phyloP scores from a whole-genome alignment of 495 filamentous ascomycete genomes.

The Penicillium pulvis region DNA sequence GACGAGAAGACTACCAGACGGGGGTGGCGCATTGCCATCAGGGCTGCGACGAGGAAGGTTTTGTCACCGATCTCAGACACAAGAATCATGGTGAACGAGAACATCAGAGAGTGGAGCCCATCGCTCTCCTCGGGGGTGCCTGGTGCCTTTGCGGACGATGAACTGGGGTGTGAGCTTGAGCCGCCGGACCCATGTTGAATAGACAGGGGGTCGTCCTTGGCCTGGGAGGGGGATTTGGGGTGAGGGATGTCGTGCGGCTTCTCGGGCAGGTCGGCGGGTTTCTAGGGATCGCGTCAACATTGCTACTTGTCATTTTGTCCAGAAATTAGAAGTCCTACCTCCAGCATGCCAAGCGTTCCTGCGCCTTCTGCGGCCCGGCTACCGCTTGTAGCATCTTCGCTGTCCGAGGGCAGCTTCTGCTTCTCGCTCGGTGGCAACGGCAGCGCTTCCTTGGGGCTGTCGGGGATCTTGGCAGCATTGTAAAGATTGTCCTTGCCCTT shows the following conservation, averaged over 20 bases:
- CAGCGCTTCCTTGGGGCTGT: conserved; percentile 80
- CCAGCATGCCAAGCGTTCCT: conserved; percentile 58
- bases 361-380: conserved; percentile 32
- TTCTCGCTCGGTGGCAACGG: conserved; percentile 80
- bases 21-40: conserved; percentile 99
- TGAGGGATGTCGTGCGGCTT: conserved; percentile 78
- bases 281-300: conserved; percentile 52
- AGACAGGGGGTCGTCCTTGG: conserved; percentile 66
- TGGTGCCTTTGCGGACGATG: conserved; percentile 38
- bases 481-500: conserved; percentile 72
- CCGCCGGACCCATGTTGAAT: conserved; percentile 54
- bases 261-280: conserved; percentile 77
- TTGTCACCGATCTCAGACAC: conserved; percentile 98
- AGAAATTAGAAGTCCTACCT: conserved; percentile 51
- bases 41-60: conserved; percentile 92
- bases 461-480: conserved; percentile 73
- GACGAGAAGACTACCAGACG: conserved; percentile 91
- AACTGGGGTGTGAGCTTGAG: conserved; percentile 34
- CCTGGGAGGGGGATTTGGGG: conserved; percentile 67
- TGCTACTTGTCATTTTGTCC: not conserved
- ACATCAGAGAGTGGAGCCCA: conserved; percentile 86
- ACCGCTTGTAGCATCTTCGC: conserved; percentile 27
- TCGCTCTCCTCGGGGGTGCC: conserved; percentile 63
- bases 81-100: conserved; percentile 95
- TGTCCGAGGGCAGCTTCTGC: conserved; percentile 52